Conservation (phyloP, 129 eudicot genomes). For the Flaveria ramosissima region DNA sequence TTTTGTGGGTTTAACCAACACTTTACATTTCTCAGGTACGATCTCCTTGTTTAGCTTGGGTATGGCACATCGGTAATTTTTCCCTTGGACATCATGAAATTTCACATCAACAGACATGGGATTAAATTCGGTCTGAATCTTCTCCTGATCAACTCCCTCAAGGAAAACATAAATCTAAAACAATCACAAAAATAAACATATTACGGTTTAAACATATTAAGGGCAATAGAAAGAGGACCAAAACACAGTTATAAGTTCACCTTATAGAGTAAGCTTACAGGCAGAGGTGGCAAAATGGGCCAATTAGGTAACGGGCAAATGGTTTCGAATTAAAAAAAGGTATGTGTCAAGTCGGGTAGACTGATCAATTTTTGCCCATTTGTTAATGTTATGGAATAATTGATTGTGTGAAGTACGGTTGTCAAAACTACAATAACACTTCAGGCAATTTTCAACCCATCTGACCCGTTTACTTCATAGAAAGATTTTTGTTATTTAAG, state of each 20-base stretch:
- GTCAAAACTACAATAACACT: not conserved
- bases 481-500: too few species aligned
- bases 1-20: constrained; percentile 81
- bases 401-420: not conserved
- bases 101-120: constrained; percentile 69
- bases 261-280: too few species aligned
- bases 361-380: not conserved
- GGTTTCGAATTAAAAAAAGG: not conserved
- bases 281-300: not conserved
- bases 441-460: too few species aligned
- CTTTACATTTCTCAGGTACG: constrained; percentile 75
- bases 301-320: not conserved
- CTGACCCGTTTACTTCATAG: too few species aligned
- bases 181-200: not conserved
- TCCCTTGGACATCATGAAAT: constrained; percentile 83
- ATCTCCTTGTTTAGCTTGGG: constrained; percentile 80
- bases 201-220: not conserved
- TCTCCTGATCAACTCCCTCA: constrained; percentile 79
- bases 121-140: constrained; percentile 64
- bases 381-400: not conserved
- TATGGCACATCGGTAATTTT: constrained; percentile 80
- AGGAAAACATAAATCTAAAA: constrained; percentile 69
- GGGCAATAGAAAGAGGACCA: too few species aligned
- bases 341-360: not conserved
- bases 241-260: too few species aligned